Base-by-base conservation (phyloP, 805 yeast genomes). In the Wickerhamiella occidentalis region DNA sequence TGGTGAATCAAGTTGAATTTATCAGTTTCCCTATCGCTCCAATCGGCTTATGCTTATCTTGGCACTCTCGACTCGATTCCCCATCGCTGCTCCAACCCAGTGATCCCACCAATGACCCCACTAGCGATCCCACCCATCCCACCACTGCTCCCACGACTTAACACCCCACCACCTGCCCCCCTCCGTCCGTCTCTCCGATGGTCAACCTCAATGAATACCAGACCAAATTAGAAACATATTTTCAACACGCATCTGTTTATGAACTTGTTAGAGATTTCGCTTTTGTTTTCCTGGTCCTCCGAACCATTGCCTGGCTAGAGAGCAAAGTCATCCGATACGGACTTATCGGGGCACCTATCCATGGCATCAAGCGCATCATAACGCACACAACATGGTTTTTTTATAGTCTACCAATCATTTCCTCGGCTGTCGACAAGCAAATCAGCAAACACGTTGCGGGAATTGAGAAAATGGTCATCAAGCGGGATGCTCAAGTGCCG, bases 381-480 rank as follows among this genome's bases (percentile, higher is more conserved):
- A 19, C 18, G 18, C 12, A 12, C 6, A 19, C 15, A 2, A 18
- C 30, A 6, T 11, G 18, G 13, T n/a, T 26, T 8, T 2, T 44
- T 5, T 44, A 35, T 37, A 3, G 30, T 1, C 18, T 45, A 12
- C 48, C 48, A 19, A 2, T 45, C 3, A 13, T 45, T 28, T 37
- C 42, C 5, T 19, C 28, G 13, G 7, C 15, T 3, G 53, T 85
- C 21, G 75, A 69, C 49, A 53, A 60, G 0, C 76, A 75, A 56
- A 81, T 90, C 6, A 78, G 80, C 35, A 58, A 63, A 22, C 88
- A 88, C 59, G 62, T 74, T 1, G 61, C 42, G 0, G 67, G 69
- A 19, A 64, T 90, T 29, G 86, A 87, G 54, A 55, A 64, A 0
- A 72, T 73, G 18, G 57, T 90, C 50, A 75, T 88, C 46, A 70